phyloP scores from a whole-genome alignment of 345 rosid genomes.

The thale cress (Arabidopsis thaliana) region DNA sequence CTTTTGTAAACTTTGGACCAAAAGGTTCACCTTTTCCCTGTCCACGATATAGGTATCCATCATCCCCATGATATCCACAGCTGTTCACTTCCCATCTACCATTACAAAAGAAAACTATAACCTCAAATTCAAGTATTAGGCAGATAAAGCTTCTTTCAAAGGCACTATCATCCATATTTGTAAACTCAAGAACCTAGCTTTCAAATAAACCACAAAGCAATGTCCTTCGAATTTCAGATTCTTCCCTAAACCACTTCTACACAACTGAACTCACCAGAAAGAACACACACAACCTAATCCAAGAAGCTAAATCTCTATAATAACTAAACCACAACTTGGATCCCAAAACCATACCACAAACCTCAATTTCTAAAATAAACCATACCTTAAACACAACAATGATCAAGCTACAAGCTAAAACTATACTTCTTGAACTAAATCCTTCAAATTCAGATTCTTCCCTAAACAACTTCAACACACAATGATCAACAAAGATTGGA shows the following conservation, averaged over 20 bases:
- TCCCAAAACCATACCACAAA: background rate
- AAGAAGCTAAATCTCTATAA: background rate
- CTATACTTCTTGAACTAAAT: background rate
- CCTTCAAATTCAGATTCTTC: background rate
- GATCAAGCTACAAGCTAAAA: background rate
- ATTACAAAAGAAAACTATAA: slow-evolving; percentile 34
- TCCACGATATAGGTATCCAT: slow-evolving; percentile 80
- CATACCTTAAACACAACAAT: background rate
- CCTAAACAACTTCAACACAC: background rate
- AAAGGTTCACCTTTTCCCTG: slow-evolving; percentile 76
- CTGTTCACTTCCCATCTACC: slow-evolving; percentile 95
- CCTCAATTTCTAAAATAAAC: background rate
- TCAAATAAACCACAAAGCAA: background rate
- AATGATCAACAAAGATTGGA: background rate
- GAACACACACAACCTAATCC: background rate
- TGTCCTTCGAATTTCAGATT: background rate
- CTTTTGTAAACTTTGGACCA: slow-evolving; percentile 80
- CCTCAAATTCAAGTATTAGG: background rate
- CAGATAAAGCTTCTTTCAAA: background rate
- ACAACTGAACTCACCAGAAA: background rate
- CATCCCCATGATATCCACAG: slow-evolving; percentile 97
- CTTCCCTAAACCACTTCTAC: background rate
- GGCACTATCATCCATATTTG: background rate
- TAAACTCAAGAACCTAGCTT: background rate
- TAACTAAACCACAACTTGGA: background rate